Percentiles rank a stretch among this genome's conserved stretches.
phyloP scores from a whole-genome alignment of 2,329 filamentous ascomycete genomes.

The Microcyclospora tardicrescens region DNA sequence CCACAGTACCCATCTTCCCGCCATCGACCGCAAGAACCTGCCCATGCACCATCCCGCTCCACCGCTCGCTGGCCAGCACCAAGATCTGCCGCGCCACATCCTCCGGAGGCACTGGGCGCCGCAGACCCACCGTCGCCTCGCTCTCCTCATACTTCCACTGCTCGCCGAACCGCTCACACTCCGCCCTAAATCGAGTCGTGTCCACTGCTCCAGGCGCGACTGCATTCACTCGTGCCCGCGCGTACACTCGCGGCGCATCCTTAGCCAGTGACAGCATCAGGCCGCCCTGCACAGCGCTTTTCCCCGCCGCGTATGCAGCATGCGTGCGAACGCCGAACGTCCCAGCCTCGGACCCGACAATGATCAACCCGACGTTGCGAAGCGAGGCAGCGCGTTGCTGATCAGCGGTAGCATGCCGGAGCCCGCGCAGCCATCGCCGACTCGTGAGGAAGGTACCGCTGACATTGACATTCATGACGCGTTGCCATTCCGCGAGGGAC shows the following conservation, averaged over 20 bases:
- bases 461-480: constrained; percentile 32
- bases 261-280: constrained; percentile 29
- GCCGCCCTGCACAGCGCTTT: constrained; percentile 34
- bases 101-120: constrained; percentile 26
- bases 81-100: constrained; percentile 33
- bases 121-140: constrained; percentile 30
- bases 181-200: constrained; percentile 30
- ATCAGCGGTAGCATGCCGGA: constrained; percentile 17
- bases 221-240: constrained; percentile 31
- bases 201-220: constrained; percentile 36
- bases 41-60: constrained; percentile 32
- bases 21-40: constrained; percentile 34
- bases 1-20: constrained; percentile 28
- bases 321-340: constrained; percentile 31
- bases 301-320: constrained; percentile 33
- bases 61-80: constrained; percentile 35
- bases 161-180: constrained; percentile 26
- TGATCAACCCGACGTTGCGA: constrained; percentile 29
- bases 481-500: constrained; percentile 26
- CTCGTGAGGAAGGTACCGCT: constrained; percentile 32
- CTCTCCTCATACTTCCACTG: constrained; percentile 29
- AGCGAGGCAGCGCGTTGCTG: constrained; percentile 3
- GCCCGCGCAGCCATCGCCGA: constrained; percentile 29
- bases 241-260: constrained; percentile 28
- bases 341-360: constrained; percentile 35